These are phyloP conservation scores for Stromatinia cepivora DNA, from an alignment of 2,329 filamentous ascomycete species.

Conservation along the genomic window DNA sequence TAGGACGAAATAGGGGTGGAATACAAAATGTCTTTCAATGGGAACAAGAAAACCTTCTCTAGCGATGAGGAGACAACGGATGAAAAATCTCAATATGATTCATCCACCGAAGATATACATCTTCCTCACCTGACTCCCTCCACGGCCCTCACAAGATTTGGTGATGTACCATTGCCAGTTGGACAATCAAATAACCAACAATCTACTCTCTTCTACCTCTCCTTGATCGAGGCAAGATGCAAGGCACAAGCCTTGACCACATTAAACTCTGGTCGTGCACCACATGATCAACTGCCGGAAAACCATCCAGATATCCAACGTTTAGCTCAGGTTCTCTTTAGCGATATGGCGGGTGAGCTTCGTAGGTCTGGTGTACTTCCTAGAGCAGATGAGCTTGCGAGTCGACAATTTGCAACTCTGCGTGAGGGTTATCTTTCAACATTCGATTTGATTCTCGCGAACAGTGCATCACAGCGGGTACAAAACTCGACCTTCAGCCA, in stretches of 20 bases:
- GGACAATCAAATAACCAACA: conserved; percentile 31
- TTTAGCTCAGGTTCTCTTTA: conserved; percentile 34
- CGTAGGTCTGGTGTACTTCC: conserved; percentile 35
- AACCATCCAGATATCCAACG: conserved; percentile 34
- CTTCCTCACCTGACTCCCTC: conserved; percentile 3
- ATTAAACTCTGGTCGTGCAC: conserved; percentile 33
- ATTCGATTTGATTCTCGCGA: conserved; percentile 36
- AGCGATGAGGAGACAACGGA: neutral
- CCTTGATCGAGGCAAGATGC: conserved; percentile 39
- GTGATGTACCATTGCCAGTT: conserved; percentile 26
- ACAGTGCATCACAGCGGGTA: conserved; percentile 29
- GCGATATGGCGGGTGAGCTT: conserved; percentile 32
- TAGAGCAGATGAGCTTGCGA: conserved; percentile 28
- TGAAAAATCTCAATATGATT: conserved; percentile 16
- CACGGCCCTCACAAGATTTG: conserved; percentile 21
- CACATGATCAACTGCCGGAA: conserved; percentile 32
- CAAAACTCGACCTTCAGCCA: conserved; percentile 1
- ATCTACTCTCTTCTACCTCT: conserved; percentile 36
- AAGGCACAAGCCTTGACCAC: conserved; percentile 34
- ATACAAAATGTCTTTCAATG: conserved; percentile 1
- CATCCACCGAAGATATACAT: conserved; percentile 20
- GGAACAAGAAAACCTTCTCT: conserved; percentile 4
- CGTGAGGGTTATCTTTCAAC: conserved; percentile 31
- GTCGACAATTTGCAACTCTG: conserved; percentile 28
- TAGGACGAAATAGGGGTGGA: conserved; percentile 6